Conservation (phyloP, 2,329 filamentous ascomycete species). For the Aspergillus versicolor region DNA sequence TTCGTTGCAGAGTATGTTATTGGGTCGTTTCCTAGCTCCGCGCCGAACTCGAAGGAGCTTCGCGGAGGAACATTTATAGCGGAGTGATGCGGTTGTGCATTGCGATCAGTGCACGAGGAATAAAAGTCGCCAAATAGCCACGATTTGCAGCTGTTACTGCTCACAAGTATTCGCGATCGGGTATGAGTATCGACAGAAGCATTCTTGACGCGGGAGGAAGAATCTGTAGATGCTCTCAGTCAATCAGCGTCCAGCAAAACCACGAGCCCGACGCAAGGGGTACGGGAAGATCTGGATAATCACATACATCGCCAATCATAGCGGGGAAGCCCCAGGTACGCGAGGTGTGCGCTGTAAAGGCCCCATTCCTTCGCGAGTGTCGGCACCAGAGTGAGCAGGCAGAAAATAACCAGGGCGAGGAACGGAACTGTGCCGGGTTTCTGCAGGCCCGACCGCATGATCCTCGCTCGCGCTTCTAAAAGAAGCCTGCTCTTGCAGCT, state of each 20-base stretch:
- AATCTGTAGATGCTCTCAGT: constrained; percentile 19
- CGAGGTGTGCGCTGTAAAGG: constrained; percentile 28
- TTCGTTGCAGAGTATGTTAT: constrained; percentile 16
- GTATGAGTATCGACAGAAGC: constrained; percentile 13
- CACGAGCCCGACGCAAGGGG: neutral
- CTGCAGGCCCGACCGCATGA: constrained; percentile 35
- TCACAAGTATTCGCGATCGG: constrained; percentile 16
- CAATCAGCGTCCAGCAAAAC: neutral
- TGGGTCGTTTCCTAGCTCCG: constrained; percentile 21
- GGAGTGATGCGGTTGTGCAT: constrained; percentile 12
- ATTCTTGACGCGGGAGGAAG: constrained; percentile 27
- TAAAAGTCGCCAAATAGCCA: constrained; percentile 14
- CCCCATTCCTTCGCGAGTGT: constrained; percentile 32
- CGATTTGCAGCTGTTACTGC: constrained; percentile 20
- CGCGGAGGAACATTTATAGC: constrained; percentile 13
- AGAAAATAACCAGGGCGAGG: constrained; percentile 33
- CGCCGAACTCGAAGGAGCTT: constrained; percentile 21
- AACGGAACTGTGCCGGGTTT: constrained; percentile 36
- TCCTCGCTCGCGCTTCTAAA: constrained; percentile 18
- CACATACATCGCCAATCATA: constrained; percentile 28
- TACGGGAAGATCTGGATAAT: neutral
- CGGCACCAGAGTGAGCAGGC: constrained; percentile 33
- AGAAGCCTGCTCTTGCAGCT: constrained; percentile 6
- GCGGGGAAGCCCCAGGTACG: constrained; percentile 26
- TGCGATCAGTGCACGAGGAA: constrained; percentile 12